phyloP scores from a whole-genome alignment of 1,284 basidiomycete species.

The Ceratobasidium sp. region DNA sequence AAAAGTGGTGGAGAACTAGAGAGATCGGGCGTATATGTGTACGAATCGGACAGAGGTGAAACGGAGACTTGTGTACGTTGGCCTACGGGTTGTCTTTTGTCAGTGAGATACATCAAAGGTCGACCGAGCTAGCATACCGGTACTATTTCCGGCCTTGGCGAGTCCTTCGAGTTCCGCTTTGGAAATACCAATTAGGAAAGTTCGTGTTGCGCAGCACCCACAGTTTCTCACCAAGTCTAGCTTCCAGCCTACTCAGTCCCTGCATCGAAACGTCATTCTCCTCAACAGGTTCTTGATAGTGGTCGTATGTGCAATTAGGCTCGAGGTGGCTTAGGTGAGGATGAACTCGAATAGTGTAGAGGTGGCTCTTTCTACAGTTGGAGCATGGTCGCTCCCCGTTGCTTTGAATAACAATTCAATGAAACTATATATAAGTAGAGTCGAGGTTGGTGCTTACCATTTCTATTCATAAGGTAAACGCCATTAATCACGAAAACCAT shows the following conservation, averaged over 20 bases:
- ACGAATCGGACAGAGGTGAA: not conserved
- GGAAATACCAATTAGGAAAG: not conserved
- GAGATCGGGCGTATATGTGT: no score
- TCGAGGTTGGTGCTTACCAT: not conserved
- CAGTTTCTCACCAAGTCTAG: constrained; percentile 5
- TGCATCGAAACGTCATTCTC: not conserved
- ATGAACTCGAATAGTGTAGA: constrained; percentile 31
- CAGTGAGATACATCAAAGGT: not conserved
- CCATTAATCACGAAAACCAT: not conserved
- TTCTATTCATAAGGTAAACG: not conserved
- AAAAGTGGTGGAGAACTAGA: no score
- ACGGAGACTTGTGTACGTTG: no score
- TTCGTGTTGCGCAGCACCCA: not conserved
- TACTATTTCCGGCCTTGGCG: not conserved
- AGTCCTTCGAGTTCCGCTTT: constrained; percentile 27
- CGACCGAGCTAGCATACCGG: not conserved
- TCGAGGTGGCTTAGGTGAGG: constrained; percentile 29
- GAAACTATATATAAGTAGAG: not conserved
- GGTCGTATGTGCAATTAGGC: constrained; percentile 35
- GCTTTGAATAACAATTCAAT: not conserved
- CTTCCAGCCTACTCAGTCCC: constrained; percentile 16
- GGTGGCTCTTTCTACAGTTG: constrained; percentile 28
- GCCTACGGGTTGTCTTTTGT: not conserved
- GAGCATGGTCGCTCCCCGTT: constrained; percentile 37
- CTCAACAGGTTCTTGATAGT: not conserved